Base-by-base conservation (phyloP, 345 rosid genomes). In the Dovyalis caffra region DNA sequence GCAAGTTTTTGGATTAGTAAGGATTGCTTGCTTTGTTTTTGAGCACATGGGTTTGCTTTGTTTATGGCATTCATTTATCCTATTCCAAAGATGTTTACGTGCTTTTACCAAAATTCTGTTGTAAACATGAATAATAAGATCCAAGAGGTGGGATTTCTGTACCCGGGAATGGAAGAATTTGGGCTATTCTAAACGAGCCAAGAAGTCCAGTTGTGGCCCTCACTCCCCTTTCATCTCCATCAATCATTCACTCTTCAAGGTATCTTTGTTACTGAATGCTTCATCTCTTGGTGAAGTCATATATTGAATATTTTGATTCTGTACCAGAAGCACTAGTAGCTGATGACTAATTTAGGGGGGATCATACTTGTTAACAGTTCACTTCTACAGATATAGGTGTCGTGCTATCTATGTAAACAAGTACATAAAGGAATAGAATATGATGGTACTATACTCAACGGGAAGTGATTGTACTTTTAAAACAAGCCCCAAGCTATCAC, bases 211-310 rank as follows among this genome's bases (percentile, higher is more conserved):
- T 74, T 65, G 79, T 82, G 79, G 81, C 89, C 76, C 80, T 81
- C 76, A 78, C 83, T 21, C 74, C 82, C 23, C 47, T 79, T 28
- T 80, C 69, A 49, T 51, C 73, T 28, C 80, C 69, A 35, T 58
- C 73, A 1, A 45, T 68, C 43, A 8, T 45, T 74, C 84, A 69
- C 66, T 31, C 85, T 78, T 84, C 86, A 9, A 89, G 97, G 98
- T 90, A 76, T 58, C 68, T 76, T 70, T n/a, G 32, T 34, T 35
- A 60, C 66, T 68, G 3, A 74, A 56, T 56, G 79, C 57, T 72
- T 84, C 69, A 26, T 73, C 45, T 32, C 47, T 49, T 70, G 7
- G 18, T 64, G 26, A 37, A 31, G n/a, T 34, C 26, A 70, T 26
- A 34, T 21, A 43, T 56, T 34, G 6, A 43, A 26, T 74, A 32